These are phyloP conservation scores for Porogramme epimiltina DNA, from an alignment of 1,284 basidiomycete genomes.

Conservation along the genomic window DNA sequence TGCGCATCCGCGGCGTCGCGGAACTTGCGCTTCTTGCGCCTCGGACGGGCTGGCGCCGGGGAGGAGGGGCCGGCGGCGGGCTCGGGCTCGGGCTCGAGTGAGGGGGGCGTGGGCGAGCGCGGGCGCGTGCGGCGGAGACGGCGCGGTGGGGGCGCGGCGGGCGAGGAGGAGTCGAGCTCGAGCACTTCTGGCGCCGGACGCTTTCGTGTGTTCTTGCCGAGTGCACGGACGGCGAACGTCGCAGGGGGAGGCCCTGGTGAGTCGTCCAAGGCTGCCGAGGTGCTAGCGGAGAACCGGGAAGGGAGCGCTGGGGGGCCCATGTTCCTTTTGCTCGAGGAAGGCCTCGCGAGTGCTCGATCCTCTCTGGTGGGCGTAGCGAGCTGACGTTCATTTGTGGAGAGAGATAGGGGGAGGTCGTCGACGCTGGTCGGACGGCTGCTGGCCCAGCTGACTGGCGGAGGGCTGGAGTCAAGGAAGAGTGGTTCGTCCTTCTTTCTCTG, in stretches of 20 bases:
- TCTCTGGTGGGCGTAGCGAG: too few species aligned
- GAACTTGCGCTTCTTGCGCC: conserved; percentile 37
- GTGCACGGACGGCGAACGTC: conserved; percentile 51
- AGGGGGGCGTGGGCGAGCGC: conserved; percentile 29
- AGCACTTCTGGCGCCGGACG: conserved; percentile 32
- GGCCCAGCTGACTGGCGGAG: background rate
- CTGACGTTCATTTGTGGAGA: too few species aligned
- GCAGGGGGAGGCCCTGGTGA: conserved; percentile 43
- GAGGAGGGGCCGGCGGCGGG: conserved; percentile 29
- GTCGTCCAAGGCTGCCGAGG: conserved; percentile 17
- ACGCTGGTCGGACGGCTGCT: background rate
- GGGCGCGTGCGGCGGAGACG: conserved; percentile 41
- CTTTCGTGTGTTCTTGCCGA: conserved; percentile 38
- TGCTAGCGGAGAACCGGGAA: conserved; percentile 23
- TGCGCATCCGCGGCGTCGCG: conserved; percentile 33
- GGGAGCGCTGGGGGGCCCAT: conserved; percentile 49
- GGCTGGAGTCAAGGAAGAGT: conserved; percentile 15
- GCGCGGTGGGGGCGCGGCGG: conserved; percentile 41
- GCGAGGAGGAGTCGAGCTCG: conserved; percentile 40
- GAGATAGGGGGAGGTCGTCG: too few species aligned
- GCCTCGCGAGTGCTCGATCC: too few species aligned
- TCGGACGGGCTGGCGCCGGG: conserved; percentile 27
- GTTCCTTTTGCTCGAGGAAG: conserved; percentile 13
- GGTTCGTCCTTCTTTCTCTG: conserved; percentile 9
- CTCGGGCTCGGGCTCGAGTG: conserved; percentile 33